A percentile compares a stretch with the other conserved stretches of the same genome.
Evolutionary conservation across 2,329 filamentous ascomycete species (phyloP).

Genomic region (Penicillium sp.): DNA sequence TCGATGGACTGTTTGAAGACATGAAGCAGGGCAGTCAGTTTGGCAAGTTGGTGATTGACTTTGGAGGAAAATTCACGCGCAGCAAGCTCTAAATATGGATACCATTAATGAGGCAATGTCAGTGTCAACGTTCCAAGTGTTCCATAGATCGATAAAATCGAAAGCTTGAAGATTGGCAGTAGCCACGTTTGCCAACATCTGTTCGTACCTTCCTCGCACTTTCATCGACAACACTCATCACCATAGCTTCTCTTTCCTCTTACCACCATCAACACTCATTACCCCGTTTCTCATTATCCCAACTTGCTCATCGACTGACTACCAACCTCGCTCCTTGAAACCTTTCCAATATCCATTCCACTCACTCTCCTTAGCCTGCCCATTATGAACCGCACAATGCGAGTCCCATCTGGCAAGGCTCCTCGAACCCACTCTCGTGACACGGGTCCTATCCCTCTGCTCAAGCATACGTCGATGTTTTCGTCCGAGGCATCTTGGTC

Average conservation of each 20-base stretch:
- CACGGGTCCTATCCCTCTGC: not conserved
- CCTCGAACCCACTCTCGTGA: not conserved
- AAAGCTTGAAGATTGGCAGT: not conserved
- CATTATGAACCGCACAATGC: not conserved
- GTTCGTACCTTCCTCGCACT: not conserved
- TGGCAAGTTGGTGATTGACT: conserved; percentile 81
- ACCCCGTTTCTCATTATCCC: not conserved
- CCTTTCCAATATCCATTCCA: not conserved
- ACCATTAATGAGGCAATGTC: not conserved
- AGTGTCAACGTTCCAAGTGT: not conserved
- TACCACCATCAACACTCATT: not conserved
- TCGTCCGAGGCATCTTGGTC: not conserved
- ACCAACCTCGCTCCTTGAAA: not conserved
- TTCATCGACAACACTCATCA: not conserved
- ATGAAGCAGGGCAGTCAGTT: conserved; percentile 85
- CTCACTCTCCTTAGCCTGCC: not conserved
- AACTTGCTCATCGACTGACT: not conserved
- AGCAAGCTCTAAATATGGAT: conserved; percentile 37
- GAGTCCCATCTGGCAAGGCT: not conserved
- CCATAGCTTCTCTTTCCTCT: not conserved
- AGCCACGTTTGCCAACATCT: not conserved
- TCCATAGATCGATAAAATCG: not conserved
- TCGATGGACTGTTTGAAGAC: conserved; percentile 77
- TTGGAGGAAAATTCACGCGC: conserved; percentile 41
- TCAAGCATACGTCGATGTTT: not conserved